Conservation (phyloP, 306 rosid genomes). For the Boehmeria nivea region DNA sequence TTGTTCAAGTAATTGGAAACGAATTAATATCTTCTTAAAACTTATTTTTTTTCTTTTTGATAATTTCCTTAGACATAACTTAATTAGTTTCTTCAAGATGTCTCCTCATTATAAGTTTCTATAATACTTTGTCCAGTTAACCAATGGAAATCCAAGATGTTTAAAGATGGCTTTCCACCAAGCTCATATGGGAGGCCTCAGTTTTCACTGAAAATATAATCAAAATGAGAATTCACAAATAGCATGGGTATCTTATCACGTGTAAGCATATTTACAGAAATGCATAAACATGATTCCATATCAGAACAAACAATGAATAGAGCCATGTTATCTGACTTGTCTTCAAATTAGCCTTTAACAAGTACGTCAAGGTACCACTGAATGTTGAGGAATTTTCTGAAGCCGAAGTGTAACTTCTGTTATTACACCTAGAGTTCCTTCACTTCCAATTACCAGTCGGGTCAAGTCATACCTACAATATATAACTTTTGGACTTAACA, state of each 20-base stretch:
- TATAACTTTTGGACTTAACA: constrained; percentile 6
- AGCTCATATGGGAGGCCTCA: not conserved
- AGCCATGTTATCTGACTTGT: not conserved
- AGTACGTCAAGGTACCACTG: constrained; percentile 53
- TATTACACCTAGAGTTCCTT: constrained; percentile 91
- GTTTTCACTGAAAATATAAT: not conserved
- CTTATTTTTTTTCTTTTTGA: no score
- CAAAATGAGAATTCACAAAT: no score
- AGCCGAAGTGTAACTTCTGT: constrained; percentile 88
- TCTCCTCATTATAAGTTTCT: no score
- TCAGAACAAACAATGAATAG: not conserved
- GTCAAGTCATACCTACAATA: constrained; percentile 82
- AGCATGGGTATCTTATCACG: no score
- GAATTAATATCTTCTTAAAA: no score
- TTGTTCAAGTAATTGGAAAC: not conserved
- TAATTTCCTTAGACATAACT: no score
- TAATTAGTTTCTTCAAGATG: no score
- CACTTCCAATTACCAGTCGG: constrained; percentile 94
- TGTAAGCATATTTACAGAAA: not conserved
- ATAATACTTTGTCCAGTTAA: no score
- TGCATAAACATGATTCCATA: not conserved
- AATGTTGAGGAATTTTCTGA: constrained; percentile 78
- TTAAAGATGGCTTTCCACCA: not conserved
- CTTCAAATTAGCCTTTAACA: not conserved
- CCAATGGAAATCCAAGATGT: not conserved